A percentile compares a stretch with the other conserved stretches of the same genome.
Conservation (phyloP, 2,329 filamentous ascomycete genomes). For the Botryosphaeria agaves region DNA sequence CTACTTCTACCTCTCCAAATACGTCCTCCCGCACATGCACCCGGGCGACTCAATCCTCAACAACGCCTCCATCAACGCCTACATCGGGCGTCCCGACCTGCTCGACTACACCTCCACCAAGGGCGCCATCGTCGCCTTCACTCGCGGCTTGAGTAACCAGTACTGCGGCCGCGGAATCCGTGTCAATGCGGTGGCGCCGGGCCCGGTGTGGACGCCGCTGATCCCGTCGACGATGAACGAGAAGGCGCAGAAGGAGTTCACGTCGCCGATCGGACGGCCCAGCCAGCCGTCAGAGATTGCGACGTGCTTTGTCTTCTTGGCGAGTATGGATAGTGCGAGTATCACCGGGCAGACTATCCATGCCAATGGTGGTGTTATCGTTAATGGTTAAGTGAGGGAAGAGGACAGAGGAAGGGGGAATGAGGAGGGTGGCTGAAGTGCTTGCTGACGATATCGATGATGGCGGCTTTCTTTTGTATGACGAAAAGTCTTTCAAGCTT, state of each 20-base stretch:
- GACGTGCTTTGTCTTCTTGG: slow-evolving; percentile 66
- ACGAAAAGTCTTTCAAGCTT: too few relatives aligned
- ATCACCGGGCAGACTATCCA: slow-evolving; percentile 59
- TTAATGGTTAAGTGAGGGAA: slow-evolving; percentile 24
- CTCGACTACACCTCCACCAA: slow-evolving; percentile 71
- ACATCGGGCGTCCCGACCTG: slow-evolving; percentile 62
- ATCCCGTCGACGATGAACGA: slow-evolving; percentile 58
- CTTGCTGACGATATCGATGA: too few relatives aligned
- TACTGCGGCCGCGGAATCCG: slow-evolving; percentile 54
- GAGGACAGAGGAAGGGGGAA: too few relatives aligned
- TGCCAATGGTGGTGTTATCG: slow-evolving; percentile 40
- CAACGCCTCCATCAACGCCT: slow-evolving; percentile 70
- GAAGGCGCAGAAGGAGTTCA: slow-evolving; percentile 54
- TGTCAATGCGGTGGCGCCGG: slow-evolving; percentile 61
- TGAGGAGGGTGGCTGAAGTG: too few relatives aligned
- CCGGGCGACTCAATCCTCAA: slow-evolving; percentile 67
- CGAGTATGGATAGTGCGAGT: slow-evolving; percentile 53
- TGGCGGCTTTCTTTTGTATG: too few relatives aligned
- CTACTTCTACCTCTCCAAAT: slow-evolving; percentile 68
- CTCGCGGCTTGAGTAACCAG: slow-evolving; percentile 60
- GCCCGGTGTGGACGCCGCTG: slow-evolving; percentile 63
- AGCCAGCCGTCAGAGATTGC: slow-evolving; percentile 71
- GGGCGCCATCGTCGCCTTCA: slow-evolving; percentile 65
- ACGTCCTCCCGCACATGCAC: slow-evolving; percentile 57
- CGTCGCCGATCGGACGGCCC: slow-evolving; percentile 56